phyloP scores from a whole-genome alignment of 768 basidiomycete genomes.

The Jaapia argillacea region DNA sequence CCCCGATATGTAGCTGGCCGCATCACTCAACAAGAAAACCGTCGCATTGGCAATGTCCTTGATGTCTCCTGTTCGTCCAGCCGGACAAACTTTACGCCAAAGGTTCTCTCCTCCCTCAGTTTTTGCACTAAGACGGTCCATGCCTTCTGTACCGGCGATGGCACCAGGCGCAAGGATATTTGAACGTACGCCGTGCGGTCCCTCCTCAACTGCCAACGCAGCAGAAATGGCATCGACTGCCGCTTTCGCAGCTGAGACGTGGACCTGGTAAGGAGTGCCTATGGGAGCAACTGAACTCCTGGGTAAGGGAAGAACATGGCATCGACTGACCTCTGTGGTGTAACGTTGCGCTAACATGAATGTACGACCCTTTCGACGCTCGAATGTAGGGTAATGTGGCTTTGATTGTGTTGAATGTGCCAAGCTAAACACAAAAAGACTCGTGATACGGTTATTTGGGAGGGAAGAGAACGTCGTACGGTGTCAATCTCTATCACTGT shows the following conservation, averaged over 20 bases:
- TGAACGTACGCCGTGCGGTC: constrained; percentile 87
- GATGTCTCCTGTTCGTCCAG: constrained; percentile 47
- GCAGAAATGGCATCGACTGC: constrained; percentile 83
- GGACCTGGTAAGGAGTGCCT: constrained; percentile 82
- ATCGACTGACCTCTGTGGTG: constrained; percentile 62
- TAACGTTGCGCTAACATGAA: constrained; percentile 83
- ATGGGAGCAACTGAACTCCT: constrained; percentile 8
- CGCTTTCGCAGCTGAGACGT: constrained; percentile 93
- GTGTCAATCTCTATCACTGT: constrained; percentile 94
- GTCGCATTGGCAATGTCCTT: constrained; percentile 63
- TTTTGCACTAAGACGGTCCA: constrained; percentile 39
- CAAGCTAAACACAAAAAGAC: constrained; percentile 40
- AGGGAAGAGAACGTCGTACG: constrained; percentile 27
- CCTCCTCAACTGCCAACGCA: constrained; percentile 89
- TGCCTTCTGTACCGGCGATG: constrained; percentile 71
- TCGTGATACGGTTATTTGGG: background rate
- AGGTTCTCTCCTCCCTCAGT: constrained; percentile 12
- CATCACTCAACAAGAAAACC: constrained; percentile 76
- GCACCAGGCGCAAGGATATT: constrained; percentile 83
- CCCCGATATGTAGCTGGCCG: constrained; percentile 68
- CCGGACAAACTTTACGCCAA: too few relatives aligned
- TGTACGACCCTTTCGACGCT: constrained; percentile 66
- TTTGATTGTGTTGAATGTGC: constrained; percentile 92
- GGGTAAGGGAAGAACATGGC: constrained; percentile 1
- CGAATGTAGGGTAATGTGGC: constrained; percentile 75